phyloP scores from a whole-genome alignment of 2,329 filamentous ascomycete species.

The Apiospora saccharicola region DNA sequence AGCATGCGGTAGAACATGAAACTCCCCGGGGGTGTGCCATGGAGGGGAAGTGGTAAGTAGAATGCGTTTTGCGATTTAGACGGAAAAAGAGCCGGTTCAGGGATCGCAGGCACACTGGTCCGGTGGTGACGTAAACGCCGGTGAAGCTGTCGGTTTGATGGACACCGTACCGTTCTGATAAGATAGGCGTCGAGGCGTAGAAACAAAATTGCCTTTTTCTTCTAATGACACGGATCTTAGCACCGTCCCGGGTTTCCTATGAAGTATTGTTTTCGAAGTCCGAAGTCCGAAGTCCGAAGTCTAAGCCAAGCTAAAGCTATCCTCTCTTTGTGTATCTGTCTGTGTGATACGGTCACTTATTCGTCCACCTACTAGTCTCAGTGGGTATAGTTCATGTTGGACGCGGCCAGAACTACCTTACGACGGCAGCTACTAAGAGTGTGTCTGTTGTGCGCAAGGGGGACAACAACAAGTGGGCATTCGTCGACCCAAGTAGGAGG shows the following conservation, averaged over 20 bases:
- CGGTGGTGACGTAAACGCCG: constrained; percentile 24
- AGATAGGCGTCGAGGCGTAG: constrained; percentile 53
- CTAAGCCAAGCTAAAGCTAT: too few relatives aligned
- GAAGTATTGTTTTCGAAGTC: too few relatives aligned
- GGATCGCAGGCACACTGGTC: not conserved
- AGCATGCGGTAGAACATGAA: not conserved
- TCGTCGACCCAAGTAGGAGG: too few relatives aligned
- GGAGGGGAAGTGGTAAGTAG: not conserved
- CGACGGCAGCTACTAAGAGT: not conserved
- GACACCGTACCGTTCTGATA: constrained; percentile 28
- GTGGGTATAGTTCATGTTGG: too few relatives aligned
- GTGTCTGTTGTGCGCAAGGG: not conserved
- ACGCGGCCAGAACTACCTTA: not conserved
- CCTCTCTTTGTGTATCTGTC: too few relatives aligned
- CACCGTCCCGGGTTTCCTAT: too few relatives aligned
- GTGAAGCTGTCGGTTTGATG: constrained; percentile 15
- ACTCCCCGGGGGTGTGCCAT: not conserved
- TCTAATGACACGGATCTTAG: not conserved
- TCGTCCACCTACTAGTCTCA: not conserved
- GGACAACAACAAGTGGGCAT: too few relatives aligned
- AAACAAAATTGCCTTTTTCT: constrained; percentile 44
- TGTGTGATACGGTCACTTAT: too few relatives aligned
- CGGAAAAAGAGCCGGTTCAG: not conserved
- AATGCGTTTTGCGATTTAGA: not conserved
- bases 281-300: too few relatives aligned